Base-by-base conservation (phyloP, 2,329 filamentous ascomycete species). In the Helicocarpus griseus region DNA sequence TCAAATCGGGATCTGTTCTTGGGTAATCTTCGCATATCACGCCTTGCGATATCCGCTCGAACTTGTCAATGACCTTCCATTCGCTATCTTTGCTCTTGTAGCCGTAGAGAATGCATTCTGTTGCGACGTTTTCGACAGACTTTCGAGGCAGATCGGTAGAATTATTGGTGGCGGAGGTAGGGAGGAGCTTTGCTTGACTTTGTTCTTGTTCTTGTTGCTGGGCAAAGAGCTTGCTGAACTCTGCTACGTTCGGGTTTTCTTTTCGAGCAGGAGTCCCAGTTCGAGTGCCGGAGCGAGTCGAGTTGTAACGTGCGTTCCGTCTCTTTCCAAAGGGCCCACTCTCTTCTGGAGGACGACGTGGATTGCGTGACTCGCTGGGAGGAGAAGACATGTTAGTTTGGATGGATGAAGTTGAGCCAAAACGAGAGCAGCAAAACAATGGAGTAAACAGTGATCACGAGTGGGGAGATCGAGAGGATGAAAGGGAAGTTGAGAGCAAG, bases 11-110 rank as follows among this genome's bases (percentile, higher is more conserved):
- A n/a, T 91, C 85, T 57, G 87, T 83, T 56, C 91, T 83, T 7
- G 89, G 82, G 69, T 97, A 97, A 70, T 96, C 90, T 71, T 97
- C 91, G 69, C 90, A 90, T 65, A 96, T 88, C 56, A 81, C 73
- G 24, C 90, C 90, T 29, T 72, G 69, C 5, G 87, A 91, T 39
- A 95, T 82, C 54, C 84, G 80, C 73, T 96, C 91, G 71, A 86
- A 97, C 70, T 88, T 87, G 59, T 86, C 83, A 60, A 97, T 84
- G 31, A 89, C 89, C 26, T 90, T 89, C 78, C 93, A 96, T 63
- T 83, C 79, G 6, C 68, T 65, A 4, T 79, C 75, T 58, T 74
- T 89, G 77, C 69, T 83, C 73, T 67, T 81, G 69, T 90, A 96
- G 28, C 91, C 91, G 59, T 90, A 87, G 14, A 97, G 76, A 51